Conservation (phyloP, 2,329 filamentous ascomycete species). For the Colletotrichum tanaceti region DNA sequence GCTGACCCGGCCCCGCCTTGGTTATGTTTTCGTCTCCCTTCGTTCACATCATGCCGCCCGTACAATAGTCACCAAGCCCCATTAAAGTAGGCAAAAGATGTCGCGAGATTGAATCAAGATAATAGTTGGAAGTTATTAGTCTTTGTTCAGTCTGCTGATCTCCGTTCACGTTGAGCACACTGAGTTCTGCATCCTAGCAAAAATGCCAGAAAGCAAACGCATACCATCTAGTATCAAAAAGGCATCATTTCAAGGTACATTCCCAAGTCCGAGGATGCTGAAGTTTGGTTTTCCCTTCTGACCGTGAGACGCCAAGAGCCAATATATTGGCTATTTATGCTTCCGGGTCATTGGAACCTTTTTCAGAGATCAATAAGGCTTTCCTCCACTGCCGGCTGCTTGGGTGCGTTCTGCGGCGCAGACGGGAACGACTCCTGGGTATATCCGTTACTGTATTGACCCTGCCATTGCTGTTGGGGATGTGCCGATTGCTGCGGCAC, state of each 20-base stretch:
- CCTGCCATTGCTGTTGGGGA: constrained; percentile 45
- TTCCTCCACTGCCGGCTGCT: constrained; percentile 74
- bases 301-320: constrained; percentile 35
- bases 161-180: background rate
- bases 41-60: background rate
- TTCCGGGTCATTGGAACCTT: background rate
- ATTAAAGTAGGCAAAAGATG: background rate
- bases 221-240: constrained; percentile 15
- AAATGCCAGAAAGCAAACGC: background rate
- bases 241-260: constrained; percentile 30
- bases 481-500: constrained; percentile 46
- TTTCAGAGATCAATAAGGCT: constrained; percentile 80
- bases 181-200: background rate
- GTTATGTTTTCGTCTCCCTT: background rate
- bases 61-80: background rate
- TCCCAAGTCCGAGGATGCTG: constrained; percentile 30
- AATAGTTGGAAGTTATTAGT: constrained; percentile 4
- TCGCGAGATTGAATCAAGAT: background rate
- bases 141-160: background rate
- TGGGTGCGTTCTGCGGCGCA: constrained; percentile 71
- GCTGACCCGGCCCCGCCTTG: background rate
- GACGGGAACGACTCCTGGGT: constrained; percentile 73
- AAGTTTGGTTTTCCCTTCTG: constrained; percentile 18
- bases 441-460: constrained; percentile 56
- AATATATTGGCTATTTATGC: constrained; percentile 28